A percentile compares a stretch with the other conserved stretches of the same genome.
These are phyloP conservation scores for Saitozyma sp. DNA, from an alignment of 768 basidiomycete species.

Conservation along the genomic window DNA sequence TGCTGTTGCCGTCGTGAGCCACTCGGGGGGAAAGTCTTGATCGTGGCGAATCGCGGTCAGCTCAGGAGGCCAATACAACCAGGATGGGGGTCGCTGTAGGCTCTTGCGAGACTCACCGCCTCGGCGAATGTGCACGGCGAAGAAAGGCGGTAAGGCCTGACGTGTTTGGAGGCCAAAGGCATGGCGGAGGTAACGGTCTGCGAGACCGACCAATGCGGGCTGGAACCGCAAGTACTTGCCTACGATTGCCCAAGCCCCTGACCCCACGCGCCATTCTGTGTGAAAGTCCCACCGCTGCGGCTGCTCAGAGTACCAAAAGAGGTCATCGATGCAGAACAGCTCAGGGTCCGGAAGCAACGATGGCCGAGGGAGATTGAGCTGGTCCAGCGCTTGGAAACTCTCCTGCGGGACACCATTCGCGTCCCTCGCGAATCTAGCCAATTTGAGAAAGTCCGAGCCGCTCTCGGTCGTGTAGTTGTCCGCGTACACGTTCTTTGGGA, in stretches of 20 bases:
- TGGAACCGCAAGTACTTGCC: conserved; percentile 10
- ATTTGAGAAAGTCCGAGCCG: background rate
- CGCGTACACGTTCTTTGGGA: too few relatives aligned
- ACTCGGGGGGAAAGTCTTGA: too few relatives aligned
- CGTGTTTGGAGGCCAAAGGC: background rate
- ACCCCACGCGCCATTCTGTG: conserved; percentile 3
- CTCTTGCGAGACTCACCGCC: conserved; percentile 3
- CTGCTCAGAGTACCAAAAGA: conserved; percentile 2
- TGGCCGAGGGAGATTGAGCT: background rate
- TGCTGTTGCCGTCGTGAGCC: too few relatives aligned
- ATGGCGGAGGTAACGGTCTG: conserved; percentile 1
- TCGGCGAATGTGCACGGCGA: conserved; percentile 15
- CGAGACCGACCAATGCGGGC: conserved; percentile 9
- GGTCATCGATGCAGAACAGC: conserved; percentile 4
- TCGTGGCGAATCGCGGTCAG: too few relatives aligned
- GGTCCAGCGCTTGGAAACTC: background rate
- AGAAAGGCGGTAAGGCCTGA: conserved; percentile 9
- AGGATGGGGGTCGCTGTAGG: too few relatives aligned
- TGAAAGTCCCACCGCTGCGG: background rate
- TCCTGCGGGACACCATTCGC: background rate
- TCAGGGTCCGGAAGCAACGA: background rate
- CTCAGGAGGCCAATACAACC: too few relatives aligned
- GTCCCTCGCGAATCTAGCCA: background rate
- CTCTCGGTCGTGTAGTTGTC: background rate
- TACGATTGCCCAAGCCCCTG: background rate